Evolutionary conservation across 2,329 filamentous ascomycete species (phyloP).

Genomic region (Aspergillus sp.): DNA sequence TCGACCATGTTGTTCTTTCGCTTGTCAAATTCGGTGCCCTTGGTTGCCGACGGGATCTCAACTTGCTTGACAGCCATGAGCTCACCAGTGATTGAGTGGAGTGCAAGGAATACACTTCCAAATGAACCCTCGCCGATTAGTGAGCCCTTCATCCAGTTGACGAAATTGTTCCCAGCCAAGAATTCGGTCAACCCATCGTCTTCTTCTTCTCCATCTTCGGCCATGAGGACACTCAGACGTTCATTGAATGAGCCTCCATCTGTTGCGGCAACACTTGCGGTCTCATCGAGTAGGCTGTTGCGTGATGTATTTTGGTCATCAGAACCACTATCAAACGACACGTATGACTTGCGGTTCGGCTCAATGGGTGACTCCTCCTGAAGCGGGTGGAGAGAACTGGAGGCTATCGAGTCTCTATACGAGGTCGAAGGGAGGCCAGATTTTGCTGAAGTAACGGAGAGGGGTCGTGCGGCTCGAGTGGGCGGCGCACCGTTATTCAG

Average conservation of each 20-base stretch:
- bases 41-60: slow-evolving; percentile 78
- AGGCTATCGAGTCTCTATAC: slow-evolving; percentile 85
- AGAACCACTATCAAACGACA: slow-evolving; percentile 63
- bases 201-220: slow-evolving; percentile 86
- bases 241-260: slow-evolving; percentile 75
- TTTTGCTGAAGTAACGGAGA: slow-evolving; percentile 55
- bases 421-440: slow-evolving; percentile 59
- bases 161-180: slow-evolving; percentile 88
- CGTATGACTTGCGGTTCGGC: slow-evolving; percentile 90
- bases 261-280: slow-evolving; percentile 65
- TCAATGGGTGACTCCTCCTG: slow-evolving; percentile 87
- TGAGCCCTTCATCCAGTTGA: slow-evolving; percentile 99
- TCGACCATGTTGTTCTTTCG: slow-evolving; percentile 99
- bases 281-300: slow-evolving; percentile 84
- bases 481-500: slow-evolving; percentile 60
- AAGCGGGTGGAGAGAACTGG: slow-evolving; percentile 82
- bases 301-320: slow-evolving; percentile 77
- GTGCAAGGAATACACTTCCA: slow-evolving; percentile 88
- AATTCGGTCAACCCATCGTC: slow-evolving; percentile 90
- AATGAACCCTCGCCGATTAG: slow-evolving; percentile 97
- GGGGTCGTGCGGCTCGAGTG: slow-evolving; percentile 53
- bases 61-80: slow-evolving; percentile 98
- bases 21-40: slow-evolving; percentile 75
- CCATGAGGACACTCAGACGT: slow-evolving; percentile 76
- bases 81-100: slow-evolving; percentile 94